phyloP scores from a whole-genome alignment of 208 protist species.

The Trypanosoma melophagium region DNA sequence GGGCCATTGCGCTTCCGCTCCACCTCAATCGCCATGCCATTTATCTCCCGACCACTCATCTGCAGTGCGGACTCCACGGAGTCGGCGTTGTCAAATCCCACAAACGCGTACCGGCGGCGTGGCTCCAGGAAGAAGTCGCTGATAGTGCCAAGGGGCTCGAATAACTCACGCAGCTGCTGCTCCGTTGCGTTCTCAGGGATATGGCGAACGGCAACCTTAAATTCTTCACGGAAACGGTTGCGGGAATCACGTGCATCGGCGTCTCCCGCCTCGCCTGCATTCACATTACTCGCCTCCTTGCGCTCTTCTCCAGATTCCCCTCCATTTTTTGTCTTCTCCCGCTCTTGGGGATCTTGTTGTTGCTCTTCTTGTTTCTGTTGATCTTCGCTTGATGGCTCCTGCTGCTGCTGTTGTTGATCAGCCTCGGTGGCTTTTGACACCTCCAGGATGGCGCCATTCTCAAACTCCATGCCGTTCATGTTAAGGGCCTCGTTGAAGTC shows the following conservation, averaged over 20 bases:
- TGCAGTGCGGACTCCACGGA: slow-evolving; percentile 26
- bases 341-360: no score
- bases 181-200: slow-evolving; percentile 36
- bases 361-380: no score
- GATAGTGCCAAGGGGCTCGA: slow-evolving; percentile 48
- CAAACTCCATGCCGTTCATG: slow-evolving; percentile 39
- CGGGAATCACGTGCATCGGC: slow-evolving; percentile 18
- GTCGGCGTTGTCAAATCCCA: slow-evolving; percentile 40
- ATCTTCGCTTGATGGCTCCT: no score
- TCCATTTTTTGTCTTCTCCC: no score
- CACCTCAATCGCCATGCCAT: slow-evolving; percentile 30
- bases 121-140: slow-evolving; percentile 47
- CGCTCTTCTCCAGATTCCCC: no score
- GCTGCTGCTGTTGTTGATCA: no score
- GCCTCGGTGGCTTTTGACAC: slow-evolving; percentile 18
- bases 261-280: slow-evolving; percentile 26
- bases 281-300: slow-evolving; percentile 22
- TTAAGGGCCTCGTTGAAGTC: slow-evolving; percentile 42
- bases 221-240: slow-evolving; percentile 26
- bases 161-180: slow-evolving; percentile 45
- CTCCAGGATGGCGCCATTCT: slow-evolving; percentile 30
- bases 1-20: slow-evolving; percentile 35
- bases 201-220: slow-evolving; percentile 48
- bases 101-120: slow-evolving; percentile 44
- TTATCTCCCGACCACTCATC: slow-evolving; percentile 20